Conservation (phyloP, 2,329 filamentous ascomycete species). For the Ceratocystis cubensis region DNA sequence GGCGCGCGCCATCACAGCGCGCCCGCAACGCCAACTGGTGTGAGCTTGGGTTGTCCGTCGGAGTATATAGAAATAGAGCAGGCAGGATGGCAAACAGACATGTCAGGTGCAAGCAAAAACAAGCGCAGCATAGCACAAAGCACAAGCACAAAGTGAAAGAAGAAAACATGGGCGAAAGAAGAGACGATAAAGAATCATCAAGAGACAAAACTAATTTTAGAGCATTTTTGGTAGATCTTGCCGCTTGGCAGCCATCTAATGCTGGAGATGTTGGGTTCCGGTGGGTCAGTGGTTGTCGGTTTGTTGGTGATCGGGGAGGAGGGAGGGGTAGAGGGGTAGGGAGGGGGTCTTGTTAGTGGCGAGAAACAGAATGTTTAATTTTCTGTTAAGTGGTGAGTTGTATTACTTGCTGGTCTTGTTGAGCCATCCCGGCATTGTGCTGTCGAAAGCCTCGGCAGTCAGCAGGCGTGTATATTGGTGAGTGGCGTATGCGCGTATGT, state of each 20-base stretch:
- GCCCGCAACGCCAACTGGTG: too few relatives aligned
- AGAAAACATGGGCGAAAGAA: background rate
- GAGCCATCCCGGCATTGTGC: too few relatives aligned
- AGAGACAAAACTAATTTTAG: background rate
- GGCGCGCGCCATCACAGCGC: too few relatives aligned
- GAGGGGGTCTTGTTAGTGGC: constrained; percentile 1
- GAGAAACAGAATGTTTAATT: background rate
- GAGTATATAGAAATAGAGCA: too few relatives aligned
- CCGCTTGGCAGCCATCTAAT: background rate
- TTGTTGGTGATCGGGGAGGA: background rate
- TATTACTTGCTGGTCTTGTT: too few relatives aligned
- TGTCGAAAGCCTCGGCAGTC: too few relatives aligned
- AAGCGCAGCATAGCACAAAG: background rate
- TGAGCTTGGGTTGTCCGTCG: too few relatives aligned
- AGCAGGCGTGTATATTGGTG: too few relatives aligned
- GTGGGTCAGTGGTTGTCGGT: background rate
- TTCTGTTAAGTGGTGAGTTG: too few relatives aligned
- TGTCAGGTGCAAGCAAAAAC: background rate
- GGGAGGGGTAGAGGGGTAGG: background rate
- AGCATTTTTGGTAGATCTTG: background rate
- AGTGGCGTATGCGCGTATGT: too few relatives aligned
- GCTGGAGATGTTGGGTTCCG: background rate
- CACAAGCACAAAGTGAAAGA: background rate
- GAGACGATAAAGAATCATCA: background rate
- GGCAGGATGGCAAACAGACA: too few relatives aligned